These are phyloP conservation scores for Mortierella hygrophila DNA, from an alignment of 192 early-diverging fungal genomes.

Conservation along the genomic window DNA sequence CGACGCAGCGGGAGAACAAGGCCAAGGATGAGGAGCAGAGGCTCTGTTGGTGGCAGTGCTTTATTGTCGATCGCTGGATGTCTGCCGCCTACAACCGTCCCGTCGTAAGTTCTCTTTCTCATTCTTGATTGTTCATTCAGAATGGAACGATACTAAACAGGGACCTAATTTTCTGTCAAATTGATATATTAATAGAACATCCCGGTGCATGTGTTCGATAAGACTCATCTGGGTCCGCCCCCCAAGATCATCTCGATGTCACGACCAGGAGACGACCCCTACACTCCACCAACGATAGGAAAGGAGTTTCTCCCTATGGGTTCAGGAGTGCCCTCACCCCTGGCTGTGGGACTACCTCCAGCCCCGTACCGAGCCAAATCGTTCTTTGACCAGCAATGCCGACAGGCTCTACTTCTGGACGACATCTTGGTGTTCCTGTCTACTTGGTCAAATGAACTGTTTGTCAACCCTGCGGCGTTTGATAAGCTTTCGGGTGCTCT, in stretches of 20 bases:
- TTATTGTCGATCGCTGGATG: constrained; percentile 56
- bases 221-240: constrained; percentile 24
- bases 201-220: constrained; percentile 50
- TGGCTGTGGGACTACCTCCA: constrained; percentile 16
- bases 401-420: constrained; percentile 42
- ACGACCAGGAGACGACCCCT: neutral
- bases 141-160: neutral
- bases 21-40: constrained; percentile 37
- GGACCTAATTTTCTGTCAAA: neutral
- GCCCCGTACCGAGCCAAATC: constrained; percentile 32
- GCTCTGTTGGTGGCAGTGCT: constrained; percentile 56
- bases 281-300: neutral
- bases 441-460: constrained; percentile 45
- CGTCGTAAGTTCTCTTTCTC: constrained; percentile 17
- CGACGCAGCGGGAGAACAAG: constrained; percentile 27
- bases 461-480: constrained; percentile 47
- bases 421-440: constrained; percentile 45
- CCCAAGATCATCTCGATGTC: constrained; percentile 20
- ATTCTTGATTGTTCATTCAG: neutral
- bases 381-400: constrained; percentile 56
- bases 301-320: neutral
- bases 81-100: constrained; percentile 44
- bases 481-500: constrained; percentile 34
- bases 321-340: neutral
- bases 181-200: constrained; percentile 26